Percentiles rank a stretch among this genome's conserved stretches.
Evolutionary conservation across 2,329 filamentous ascomycete species (phyloP).

Genomic region (Diaporthe destruens): DNA sequence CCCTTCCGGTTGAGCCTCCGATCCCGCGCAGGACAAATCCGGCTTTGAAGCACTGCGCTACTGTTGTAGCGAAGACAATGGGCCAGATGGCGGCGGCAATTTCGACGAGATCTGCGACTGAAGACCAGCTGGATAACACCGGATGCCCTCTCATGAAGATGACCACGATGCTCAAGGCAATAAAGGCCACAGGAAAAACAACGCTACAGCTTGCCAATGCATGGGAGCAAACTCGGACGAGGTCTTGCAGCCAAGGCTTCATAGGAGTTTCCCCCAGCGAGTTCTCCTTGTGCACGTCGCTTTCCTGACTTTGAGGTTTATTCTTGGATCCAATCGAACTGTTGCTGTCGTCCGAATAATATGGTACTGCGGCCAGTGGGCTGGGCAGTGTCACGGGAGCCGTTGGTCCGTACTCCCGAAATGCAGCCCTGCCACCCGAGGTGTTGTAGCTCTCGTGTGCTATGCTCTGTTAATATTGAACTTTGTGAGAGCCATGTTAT

Average conservation of each 20-base stretch:
- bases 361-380: constrained; percentile 8
- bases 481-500: background rate
- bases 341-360: constrained; percentile 18
- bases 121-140: constrained; percentile 25
- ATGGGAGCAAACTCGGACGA: constrained; percentile 31
- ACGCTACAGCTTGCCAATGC: constrained; percentile 38
- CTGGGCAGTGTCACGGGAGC: background rate
- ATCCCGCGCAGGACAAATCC: constrained; percentile 36
- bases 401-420: background rate
- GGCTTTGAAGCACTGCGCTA: constrained; percentile 43
- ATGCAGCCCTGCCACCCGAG: constrained; percentile 14
- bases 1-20: constrained; percentile 36
- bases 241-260: constrained; percentile 24
- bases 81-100: constrained; percentile 43
- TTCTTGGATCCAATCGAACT: constrained; percentile 1
- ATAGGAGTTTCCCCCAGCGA: background rate
- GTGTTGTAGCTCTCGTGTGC: constrained; percentile 10
- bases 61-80: constrained; percentile 44
- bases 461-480: constrained; percentile 2
- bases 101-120: constrained; percentile 40
- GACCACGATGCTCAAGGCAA: constrained; percentile 19
- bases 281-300: background rate
- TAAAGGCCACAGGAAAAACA: constrained; percentile 35
- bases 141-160: constrained; percentile 28
- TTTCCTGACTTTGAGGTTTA: background rate